These are phyloP conservation scores for Gypsophila paniculata DNA, from an alignment of 179 eudicot genomes.

Conservation along the genomic window DNA sequence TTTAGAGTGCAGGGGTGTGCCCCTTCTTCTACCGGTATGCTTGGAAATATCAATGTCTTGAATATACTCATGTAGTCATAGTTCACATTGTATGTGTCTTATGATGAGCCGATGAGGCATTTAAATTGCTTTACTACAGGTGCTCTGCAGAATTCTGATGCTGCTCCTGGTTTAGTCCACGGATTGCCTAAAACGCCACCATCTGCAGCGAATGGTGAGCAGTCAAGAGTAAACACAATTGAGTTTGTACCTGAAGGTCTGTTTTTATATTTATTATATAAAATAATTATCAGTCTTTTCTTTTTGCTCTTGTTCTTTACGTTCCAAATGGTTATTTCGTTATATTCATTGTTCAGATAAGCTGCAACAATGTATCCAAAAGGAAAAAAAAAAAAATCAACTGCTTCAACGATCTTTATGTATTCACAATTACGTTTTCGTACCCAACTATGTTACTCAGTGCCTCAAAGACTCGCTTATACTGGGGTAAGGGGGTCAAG, in stretches of 20 bases:
- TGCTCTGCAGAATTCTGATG: slow-evolving; percentile 35
- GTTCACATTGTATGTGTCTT: neutral
- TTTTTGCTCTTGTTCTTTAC: no score
- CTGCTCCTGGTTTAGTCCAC: slow-evolving; percentile 33
- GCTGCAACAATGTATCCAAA: no score
- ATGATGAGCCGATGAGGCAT: neutral
- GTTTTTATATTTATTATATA: no score
- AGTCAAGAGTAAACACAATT: slow-evolving; percentile 16
- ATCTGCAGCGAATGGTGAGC: slow-evolving; percentile 24
- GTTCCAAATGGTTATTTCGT: no score
- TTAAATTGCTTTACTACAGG: slow-evolving; percentile 36
- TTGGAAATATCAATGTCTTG: neutral
- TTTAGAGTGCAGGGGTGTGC: slow-evolving; percentile 55
- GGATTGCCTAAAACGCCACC: slow-evolving; percentile 26
- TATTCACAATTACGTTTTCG: no score
- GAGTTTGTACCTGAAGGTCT: slow-evolving; percentile 38
- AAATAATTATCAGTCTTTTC: no score
- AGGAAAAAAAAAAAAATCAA: no score
- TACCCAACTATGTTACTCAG: no score
- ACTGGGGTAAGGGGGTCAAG: neutral
- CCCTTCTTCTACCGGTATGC: slow-evolving; percentile 43
- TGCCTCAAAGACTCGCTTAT: neutral
- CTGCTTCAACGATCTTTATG: no score
- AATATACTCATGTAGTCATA: neutral
- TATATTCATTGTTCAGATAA: no score